Base-by-base conservation (phyloP, 352 stramenopile species). In the Phytophthora citrophthora region DNA sequence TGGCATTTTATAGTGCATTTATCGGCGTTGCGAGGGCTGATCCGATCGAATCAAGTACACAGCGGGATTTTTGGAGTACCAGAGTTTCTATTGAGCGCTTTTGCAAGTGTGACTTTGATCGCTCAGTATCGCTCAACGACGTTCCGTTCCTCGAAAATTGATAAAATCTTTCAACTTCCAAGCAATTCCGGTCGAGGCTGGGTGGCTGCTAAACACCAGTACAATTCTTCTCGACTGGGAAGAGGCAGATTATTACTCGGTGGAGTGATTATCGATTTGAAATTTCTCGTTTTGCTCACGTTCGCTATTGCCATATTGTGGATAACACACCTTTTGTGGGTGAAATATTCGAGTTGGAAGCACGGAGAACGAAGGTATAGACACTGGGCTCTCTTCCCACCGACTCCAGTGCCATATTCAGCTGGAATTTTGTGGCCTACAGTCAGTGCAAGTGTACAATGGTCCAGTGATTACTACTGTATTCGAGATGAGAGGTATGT, bases 81-180 rank as follows among this genome's bases (percentile, higher is more conserved):
- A 0, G 74, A 81, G 29, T 70, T 86, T n/a, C 46, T 69, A 12
- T 53, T 86, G 4, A 81, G 68, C 10, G 47, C 63, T 0, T 62
- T 86, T 7, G 71, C 63, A 8, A 69, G 52, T 24, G 26, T 76
- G 7, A 80, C 61, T 0, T 68, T 81, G 41, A 51, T 68, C 4
- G 68, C 70, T 0, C 72, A 83, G 44, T 77, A 70, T 40, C 70
- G 63, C 1, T 71, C 67, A 16, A 74, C 61, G 3, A 52, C 40
- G 2, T 63, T 74, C n/a, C 50, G 55, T 11, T 74, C 67, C n/a
- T 56, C 67, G 0, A 52, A 54, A 26, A 54, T 71, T 11, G 9
- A 64, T 6, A 45, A 16, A 1, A 47, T 65, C 11, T 51, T 46
- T 10, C 54, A 43, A n/a, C 7, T 73, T 13, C 54, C 57, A 12